Conservation (phyloP, 441 rosid genomes). For the Adansonia rubrostipa region DNA sequence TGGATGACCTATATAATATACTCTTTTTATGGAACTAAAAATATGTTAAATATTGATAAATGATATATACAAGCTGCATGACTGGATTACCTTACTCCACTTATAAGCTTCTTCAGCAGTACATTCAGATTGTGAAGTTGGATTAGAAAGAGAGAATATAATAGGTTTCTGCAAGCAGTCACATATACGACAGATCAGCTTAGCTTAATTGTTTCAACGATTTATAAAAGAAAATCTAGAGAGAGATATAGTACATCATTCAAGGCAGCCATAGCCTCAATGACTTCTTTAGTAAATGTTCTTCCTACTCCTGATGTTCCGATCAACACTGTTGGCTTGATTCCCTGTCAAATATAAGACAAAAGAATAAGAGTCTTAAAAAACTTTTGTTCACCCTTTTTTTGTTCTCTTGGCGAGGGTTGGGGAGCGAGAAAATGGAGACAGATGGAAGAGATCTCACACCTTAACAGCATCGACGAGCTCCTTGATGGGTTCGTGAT, state of each 20-base stretch:
- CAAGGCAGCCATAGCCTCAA: slow-evolving; percentile 73
- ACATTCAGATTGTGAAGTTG: slow-evolving; percentile 90
- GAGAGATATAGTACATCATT: slow-evolving; percentile 46
- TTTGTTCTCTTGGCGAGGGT: neutral
- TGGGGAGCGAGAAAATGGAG: slow-evolving; percentile 1
- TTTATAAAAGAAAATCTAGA: slow-evolving; percentile 17
- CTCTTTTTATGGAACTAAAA: neutral
- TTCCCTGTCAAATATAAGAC: slow-evolving; percentile 49
- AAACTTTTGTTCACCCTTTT: neutral
- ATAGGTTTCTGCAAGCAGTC: slow-evolving; percentile 46
- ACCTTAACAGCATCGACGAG: slow-evolving; percentile 80
- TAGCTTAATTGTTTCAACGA: neutral
- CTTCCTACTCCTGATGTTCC: slow-evolving; percentile 92
- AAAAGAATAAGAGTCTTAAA: neutral
- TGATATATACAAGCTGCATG: neutral
- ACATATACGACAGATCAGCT: neutral
- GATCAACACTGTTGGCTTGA: slow-evolving; percentile 87
- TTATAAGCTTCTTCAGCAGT: slow-evolving; percentile 87
- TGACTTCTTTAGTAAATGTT: slow-evolving; percentile 82
- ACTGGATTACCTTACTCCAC: slow-evolving; percentile 68
- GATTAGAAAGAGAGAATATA: slow-evolving; percentile 63
- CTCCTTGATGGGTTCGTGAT: slow-evolving; percentile 61
- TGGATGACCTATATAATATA: neutral
- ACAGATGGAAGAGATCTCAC: slow-evolving; percentile 24
- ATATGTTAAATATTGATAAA: neutral